These are phyloP conservation scores for Hypomyces rosellus DNA, from an alignment of 2,329 filamentous ascomycete species.

Conservation along the genomic window DNA sequence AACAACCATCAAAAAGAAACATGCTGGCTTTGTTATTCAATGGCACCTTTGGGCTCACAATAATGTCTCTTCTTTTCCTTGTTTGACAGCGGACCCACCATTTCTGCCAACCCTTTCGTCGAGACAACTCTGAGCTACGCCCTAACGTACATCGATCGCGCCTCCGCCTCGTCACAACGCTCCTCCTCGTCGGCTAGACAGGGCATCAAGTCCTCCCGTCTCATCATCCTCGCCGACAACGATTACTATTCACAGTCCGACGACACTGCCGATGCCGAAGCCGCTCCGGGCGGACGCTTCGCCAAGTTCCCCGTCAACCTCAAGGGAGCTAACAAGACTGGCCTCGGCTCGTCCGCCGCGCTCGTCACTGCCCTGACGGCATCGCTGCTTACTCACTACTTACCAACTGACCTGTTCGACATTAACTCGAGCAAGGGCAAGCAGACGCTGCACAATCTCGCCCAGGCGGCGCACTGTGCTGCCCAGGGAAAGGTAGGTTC, in stretches of 20 bases:
- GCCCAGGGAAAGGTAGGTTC: constrained; percentile 95
- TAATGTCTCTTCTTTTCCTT: not conserved
- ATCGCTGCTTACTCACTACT: constrained; percentile 69
- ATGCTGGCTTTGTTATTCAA: not conserved
- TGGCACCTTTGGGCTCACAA: not conserved
- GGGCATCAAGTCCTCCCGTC: constrained; percentile 57
- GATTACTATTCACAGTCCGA: constrained; percentile 80
- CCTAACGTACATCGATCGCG: constrained; percentile 67
- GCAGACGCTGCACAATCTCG: constrained; percentile 76
- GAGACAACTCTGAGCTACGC: constrained; percentile 86
- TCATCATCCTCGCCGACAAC: constrained; percentile 89
- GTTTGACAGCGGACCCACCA: constrained; percentile 35
- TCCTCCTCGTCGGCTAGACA: too few relatives aligned
- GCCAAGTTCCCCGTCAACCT: constrained; percentile 71
- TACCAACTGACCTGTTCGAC: constrained; percentile 52
- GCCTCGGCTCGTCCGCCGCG: constrained; percentile 88
- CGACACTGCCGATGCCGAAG: constrained; percentile 15
- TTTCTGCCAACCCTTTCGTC: constrained; percentile 71
- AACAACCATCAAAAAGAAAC: too few relatives aligned
- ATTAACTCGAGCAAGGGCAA: constrained; percentile 47
- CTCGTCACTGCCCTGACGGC: constrained; percentile 83
- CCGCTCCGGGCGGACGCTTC: constrained; percentile 49
- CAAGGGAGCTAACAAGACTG: constrained; percentile 82
- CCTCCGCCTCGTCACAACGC: constrained; percentile 34
- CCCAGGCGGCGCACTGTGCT: constrained; percentile 88